phyloP scores from a whole-genome alignment of 176 grass and related monocot genomes.

The Dactylis glomerata region DNA sequence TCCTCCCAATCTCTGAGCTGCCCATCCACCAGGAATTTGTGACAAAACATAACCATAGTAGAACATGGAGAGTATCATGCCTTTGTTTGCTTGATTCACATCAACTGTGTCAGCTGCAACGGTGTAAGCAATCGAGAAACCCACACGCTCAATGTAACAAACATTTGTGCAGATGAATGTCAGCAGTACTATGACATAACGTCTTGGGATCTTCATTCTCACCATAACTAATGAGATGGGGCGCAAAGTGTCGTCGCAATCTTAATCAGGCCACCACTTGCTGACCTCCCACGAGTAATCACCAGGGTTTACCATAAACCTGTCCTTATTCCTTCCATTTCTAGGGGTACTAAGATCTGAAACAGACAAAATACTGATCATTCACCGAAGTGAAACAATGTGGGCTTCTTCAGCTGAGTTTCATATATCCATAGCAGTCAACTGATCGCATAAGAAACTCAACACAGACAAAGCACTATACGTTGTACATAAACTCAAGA shows the following conservation, averaged over 20 bases:
- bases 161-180: conserved; percentile 17
- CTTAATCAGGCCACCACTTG: conserved; percentile 39
- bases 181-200: conserved; percentile 2
- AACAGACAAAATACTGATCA: conserved; percentile 2
- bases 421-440: conserved; percentile 15
- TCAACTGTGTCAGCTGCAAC: not conserved
- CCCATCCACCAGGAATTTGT: conserved; percentile 19
- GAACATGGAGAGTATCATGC: conserved; percentile 7
- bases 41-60: conserved; percentile 9
- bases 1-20: conserved; percentile 19
- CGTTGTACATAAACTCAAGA: not conserved
- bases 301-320: conserved; percentile 37
- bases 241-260: not conserved
- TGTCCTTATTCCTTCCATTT: not conserved
- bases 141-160: not conserved
- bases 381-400: not conserved
- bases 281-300: conserved; percentile 38
- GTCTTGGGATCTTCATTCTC: not conserved
- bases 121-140: conserved; percentile 18
- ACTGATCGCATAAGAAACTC: conserved; percentile 21
- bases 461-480: not conserved
- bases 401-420: not conserved
- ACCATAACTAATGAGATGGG: conserved; percentile 11
- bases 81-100: conserved; percentile 5
- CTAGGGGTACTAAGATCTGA: not conserved